Evolutionary conservation across 768 basidiomycete species (phyloP).

Genomic region (Naganishia onofrii): DNA sequence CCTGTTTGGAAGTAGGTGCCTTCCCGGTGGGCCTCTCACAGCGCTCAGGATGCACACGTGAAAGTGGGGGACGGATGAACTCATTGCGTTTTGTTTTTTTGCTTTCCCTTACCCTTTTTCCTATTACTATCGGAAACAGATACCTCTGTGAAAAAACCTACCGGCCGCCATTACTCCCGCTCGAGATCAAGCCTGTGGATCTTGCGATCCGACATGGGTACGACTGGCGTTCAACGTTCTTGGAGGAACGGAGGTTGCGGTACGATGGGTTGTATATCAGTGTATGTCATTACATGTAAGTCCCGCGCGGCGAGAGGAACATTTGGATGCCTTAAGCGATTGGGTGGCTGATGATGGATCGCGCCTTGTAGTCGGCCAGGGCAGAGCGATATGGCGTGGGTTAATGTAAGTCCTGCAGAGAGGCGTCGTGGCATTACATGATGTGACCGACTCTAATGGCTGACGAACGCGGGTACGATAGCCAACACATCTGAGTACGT

Average conservation of each 20-base stretch:
- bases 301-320: not conserved
- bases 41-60: no score
- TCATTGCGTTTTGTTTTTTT: no score
- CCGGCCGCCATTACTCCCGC: constrained; percentile 69
- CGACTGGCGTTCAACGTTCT: constrained; percentile 72
- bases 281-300: constrained; percentile 68
- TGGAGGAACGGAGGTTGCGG: constrained; percentile 80
- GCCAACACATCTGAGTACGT: constrained; percentile 68
- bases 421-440: not conserved
- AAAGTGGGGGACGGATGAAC: no score
- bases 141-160: constrained; percentile 66
- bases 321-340: no score
- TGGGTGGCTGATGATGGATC: not conserved
- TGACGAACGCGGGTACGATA: constrained; percentile 41
- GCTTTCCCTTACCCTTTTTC: not conserved
- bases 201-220: constrained; percentile 60
- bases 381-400: constrained; percentile 79
- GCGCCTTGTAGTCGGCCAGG: constrained; percentile 62
- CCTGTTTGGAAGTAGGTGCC: constrained; percentile 72
- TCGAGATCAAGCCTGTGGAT: constrained; percentile 57
- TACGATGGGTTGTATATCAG: constrained; percentile 88
- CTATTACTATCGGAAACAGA: constrained; percentile 55
- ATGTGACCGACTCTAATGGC: not conserved
- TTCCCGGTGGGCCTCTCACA: no score
- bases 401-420: constrained; percentile 62